Percentiles rank a stretch among this genome's conserved stretches.
Evolutionary conservation across 2,329 filamentous ascomycete species (phyloP).

Genomic region (Pseudocercospora musae): DNA sequence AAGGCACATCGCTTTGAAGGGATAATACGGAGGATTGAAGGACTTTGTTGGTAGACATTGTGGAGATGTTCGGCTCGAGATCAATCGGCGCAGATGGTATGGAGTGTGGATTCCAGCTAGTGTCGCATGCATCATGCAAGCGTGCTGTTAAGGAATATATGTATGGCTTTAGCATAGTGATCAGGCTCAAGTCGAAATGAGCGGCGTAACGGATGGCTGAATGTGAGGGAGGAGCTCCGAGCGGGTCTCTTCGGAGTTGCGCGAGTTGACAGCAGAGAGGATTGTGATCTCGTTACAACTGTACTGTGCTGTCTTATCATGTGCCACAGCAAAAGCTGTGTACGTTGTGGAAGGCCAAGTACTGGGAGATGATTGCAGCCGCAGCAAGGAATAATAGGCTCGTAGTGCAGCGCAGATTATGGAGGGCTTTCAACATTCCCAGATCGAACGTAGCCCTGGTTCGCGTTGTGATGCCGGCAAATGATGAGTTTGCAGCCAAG

Average conservation of each 20-base stretch:
- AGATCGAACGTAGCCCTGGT: background rate
- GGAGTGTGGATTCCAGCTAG: background rate
- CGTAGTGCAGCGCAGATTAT: background rate
- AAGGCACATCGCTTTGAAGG: slow-evolving; percentile 12
- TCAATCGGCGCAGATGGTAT: background rate
- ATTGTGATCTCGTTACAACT: background rate
- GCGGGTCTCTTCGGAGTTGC: background rate
- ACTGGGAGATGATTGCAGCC: background rate
- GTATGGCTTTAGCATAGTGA: background rate
- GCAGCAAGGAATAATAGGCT: background rate
- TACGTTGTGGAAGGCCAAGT: background rate
- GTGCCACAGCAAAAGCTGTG: background rate
- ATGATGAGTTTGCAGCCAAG: background rate
- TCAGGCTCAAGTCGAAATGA: background rate
- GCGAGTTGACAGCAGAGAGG: background rate
- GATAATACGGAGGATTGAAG: slow-evolving; percentile 11
- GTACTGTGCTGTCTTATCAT: background rate
- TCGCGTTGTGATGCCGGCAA: background rate
- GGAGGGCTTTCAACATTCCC: background rate
- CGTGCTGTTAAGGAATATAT: background rate
- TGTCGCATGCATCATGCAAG: background rate
- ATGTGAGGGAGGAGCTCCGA: background rate
- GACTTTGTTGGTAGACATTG: slow-evolving; percentile 6
- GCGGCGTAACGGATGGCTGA: background rate
- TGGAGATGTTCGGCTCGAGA: background rate